A percentile compares a stretch with the other conserved stretches of the same genome.
Evolutionary conservation across 306 rosid species (phyloP).

Genomic region (Dalbergia cochinchinensis): DNA sequence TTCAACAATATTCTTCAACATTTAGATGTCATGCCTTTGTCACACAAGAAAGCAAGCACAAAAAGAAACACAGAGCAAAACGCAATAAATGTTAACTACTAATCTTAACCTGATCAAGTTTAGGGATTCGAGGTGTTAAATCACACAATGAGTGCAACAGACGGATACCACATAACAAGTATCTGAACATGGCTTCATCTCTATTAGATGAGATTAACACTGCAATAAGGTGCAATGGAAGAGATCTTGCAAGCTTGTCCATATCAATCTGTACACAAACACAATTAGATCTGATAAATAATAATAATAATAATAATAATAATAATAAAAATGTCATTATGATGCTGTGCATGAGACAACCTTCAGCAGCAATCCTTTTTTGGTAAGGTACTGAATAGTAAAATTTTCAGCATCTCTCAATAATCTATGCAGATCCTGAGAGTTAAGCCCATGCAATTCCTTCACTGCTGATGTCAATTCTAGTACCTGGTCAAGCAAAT

Average conservation of each 20-base stretch:
- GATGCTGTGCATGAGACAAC: slow-evolving; percentile 52
- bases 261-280: slow-evolving; percentile 75
- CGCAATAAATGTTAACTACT: slow-evolving; percentile 22
- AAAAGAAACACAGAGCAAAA: slow-evolving; percentile 27
- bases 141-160: slow-evolving; percentile 92
- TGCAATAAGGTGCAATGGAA: slow-evolving; percentile 85
- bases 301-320: neutral
- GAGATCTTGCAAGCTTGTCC: slow-evolving; percentile 82
- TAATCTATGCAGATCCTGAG: slow-evolving; percentile 71
- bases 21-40: slow-evolving; percentile 29
- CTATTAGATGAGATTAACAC: slow-evolving; percentile 65
- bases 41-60: slow-evolving; percentile 13
- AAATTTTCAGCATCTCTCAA: slow-evolving; percentile 79
- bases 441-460: slow-evolving; percentile 74
- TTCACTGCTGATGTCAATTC: slow-evolving; percentile 69
- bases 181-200: slow-evolving; percentile 67
- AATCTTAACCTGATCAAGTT: slow-evolving; percentile 78
- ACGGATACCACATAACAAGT: slow-evolving; percentile 79
- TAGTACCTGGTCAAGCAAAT: slow-evolving; percentile 66
- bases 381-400: slow-evolving; percentile 65
- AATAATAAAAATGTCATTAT: slow-evolving; percentile 41
- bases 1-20: slow-evolving; percentile 27
- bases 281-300: slow-evolving; percentile 42
- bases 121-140: slow-evolving; percentile 82
- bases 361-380: slow-evolving; percentile 62